Evolutionary conservation across 345 rosid species (phyloP), one percentile per base, ranked within the genome.

Genomic region (Lumnitzera racemosa): DNA sequence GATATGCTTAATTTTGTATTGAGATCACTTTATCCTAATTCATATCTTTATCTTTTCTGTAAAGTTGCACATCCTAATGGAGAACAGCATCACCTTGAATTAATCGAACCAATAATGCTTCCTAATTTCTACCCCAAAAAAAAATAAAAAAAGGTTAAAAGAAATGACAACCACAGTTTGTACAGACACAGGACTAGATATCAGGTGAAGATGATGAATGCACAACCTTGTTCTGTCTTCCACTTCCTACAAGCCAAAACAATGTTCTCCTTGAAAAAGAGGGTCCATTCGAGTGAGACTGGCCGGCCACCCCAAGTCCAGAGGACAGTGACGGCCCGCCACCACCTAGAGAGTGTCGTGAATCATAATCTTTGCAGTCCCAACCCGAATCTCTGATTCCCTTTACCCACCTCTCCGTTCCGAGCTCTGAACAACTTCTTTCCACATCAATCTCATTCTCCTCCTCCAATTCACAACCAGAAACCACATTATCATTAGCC

Each of bases 261-360:
- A 95, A 72, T 62, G 99, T 84, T 74, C 86, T 90, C 78, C 92
- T 86, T 11, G 99, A 87, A 83, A 90, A 95, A 52, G 99, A 95
- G 49, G 97, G 96, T 36, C 43, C 43, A 36, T 9, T 36, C 6
- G 43, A 36, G 48, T 96, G 85, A 36, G 43, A 66, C 79, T 86
- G n/a, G 70, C 61, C 52, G 74, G 8, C 43, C 11, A 7, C 43
- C 43, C 43, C 43, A 36, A 36, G 43, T 1, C 43, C 43, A 36
- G 43, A 36, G 43, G 43, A 36, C 43, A 9, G 43, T 7, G 43
- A 36, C 43, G 43, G 43, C 11, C 10, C 43, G 9, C 43, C 43
- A 36, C 43, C 43, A 36, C 7, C 43, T 36, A 9, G 7, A 9
- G 43, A 9, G 43, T 6, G 43, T 36, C 6, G 82, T 15, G 64